phyloP scores from a whole-genome alignment of 1,284 basidiomycete genomes.

The Phellinidium pouzarii region DNA sequence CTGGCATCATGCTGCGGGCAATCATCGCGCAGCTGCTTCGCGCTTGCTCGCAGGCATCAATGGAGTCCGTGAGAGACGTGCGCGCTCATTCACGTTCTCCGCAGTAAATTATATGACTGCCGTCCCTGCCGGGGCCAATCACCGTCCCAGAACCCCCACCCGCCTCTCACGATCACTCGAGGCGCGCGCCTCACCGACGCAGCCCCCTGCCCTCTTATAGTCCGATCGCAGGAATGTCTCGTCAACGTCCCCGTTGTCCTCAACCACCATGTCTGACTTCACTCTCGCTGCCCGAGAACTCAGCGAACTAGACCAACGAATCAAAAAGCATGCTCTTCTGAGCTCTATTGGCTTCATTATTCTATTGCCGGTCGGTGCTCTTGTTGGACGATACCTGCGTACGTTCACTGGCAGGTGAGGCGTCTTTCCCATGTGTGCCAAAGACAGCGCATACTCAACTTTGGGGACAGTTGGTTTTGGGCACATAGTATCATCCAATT shows the following conservation, averaged over 20 bases:
- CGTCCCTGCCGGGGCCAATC: conserved; percentile 8
- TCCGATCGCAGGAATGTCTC: background rate
- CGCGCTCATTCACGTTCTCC: conserved; percentile 1
- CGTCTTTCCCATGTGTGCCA: background rate
- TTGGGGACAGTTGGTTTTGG: conserved; percentile 48
- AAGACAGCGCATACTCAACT: background rate
- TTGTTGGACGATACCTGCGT: conserved; percentile 51
- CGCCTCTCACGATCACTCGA: conserved; percentile 9
- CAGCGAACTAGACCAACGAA: conserved; percentile 22
- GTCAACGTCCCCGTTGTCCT: background rate
- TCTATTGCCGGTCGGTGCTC: conserved; percentile 49
- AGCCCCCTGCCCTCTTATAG: conserved; percentile 1
- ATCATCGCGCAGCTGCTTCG: no score
- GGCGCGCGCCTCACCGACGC: conserved; percentile 13
- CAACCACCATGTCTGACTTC: conserved; percentile 4
- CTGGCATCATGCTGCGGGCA: no score
- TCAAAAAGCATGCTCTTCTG: conserved; percentile 44
- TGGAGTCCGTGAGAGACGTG: conserved; percentile 6
- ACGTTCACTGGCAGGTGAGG: conserved; percentile 39
- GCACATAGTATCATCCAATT: conserved; percentile 42
- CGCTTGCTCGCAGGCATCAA: background rate
- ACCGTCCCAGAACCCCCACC: conserved; percentile 4
- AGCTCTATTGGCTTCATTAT: conserved; percentile 51
- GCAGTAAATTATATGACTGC: conserved; percentile 9
- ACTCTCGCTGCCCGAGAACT: conserved; percentile 1